phyloP scores from a whole-genome alignment of 2,329 filamentous ascomycete genomes.

The Colletotrichum tabaci region DNA sequence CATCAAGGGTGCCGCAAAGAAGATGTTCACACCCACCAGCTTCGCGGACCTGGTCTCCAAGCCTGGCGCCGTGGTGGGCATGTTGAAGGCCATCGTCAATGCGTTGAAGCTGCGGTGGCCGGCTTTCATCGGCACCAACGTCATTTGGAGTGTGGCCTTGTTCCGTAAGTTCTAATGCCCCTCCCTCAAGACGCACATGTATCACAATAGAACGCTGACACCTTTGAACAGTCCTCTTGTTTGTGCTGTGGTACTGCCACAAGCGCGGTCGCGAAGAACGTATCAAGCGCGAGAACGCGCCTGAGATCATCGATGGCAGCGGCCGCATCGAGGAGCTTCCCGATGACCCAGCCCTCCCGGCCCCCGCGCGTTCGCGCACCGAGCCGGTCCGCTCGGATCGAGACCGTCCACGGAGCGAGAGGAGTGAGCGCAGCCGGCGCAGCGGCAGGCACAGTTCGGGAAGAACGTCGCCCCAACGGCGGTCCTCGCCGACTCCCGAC shows the following conservation, averaged over 20 bases:
- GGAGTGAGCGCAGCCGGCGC: conserved; percentile 43
- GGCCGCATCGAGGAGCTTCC: conserved; percentile 65
- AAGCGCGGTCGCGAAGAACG: conserved; percentile 92
- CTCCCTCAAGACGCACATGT: neutral
- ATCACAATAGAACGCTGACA: conserved; percentile 27
- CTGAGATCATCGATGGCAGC: conserved; percentile 54
- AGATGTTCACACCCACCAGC: conserved; percentile 78
- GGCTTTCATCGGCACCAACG: conserved; percentile 89
- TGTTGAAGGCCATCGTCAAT: conserved; percentile 92
- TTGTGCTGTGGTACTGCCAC: conserved; percentile 98
- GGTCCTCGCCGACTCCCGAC: conserved; percentile 22
- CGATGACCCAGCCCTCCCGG: conserved; percentile 62
- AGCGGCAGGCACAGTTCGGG: conserved; percentile 36
- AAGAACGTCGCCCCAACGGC: conserved; percentile 26
- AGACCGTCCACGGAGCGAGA: conserved; percentile 32
- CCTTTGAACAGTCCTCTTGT: conserved; percentile 78
- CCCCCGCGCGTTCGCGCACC: conserved; percentile 44
- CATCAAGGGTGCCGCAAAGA: conserved; percentile 72
- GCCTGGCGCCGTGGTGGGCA: conserved; percentile 85
- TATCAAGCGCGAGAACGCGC: conserved; percentile 72
- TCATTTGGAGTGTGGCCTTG: conserved; percentile 89
- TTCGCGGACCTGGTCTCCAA: conserved; percentile 87
- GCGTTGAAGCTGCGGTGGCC: conserved; percentile 91
- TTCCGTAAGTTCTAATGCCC: conserved; percentile 74
- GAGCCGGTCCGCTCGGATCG: conserved; percentile 28